These are phyloP conservation scores for Gossypium turneri DNA, from an alignment of 345 rosid genomes.

Conservation along the genomic window DNA sequence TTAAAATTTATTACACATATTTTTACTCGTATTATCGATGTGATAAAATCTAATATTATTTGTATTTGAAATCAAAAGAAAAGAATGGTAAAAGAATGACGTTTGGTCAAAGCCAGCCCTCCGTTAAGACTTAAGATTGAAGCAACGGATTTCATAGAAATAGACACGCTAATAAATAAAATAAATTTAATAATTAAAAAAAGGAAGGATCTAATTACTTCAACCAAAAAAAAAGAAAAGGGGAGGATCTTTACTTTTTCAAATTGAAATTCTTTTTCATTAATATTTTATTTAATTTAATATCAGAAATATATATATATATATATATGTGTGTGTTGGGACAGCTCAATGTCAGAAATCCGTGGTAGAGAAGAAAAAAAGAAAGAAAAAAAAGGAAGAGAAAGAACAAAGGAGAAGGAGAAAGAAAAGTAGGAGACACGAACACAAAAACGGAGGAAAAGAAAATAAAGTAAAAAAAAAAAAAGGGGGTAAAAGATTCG, in stretches of 20 bases:
- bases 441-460: neutral
- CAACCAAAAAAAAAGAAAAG: neutral
- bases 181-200: too few relatives aligned
- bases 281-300: neutral
- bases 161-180: too few relatives aligned
- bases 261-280: neutral
- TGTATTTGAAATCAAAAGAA: too few relatives aligned
- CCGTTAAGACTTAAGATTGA: too few relatives aligned
- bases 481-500: neutral
- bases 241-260: too few relatives aligned
- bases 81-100: too few relatives aligned
- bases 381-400: neutral
- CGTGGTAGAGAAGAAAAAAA: neutral
- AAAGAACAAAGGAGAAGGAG: neutral
- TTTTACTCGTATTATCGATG: too few relatives aligned
- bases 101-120: too few relatives aligned
- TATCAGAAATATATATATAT: neutral
- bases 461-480: neutral
- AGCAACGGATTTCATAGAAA: too few relatives aligned
- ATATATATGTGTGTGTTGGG: neutral
- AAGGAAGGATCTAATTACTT: neutral
- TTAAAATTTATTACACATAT: too few relatives aligned
- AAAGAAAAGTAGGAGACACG: slow-evolving; percentile 7
- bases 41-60: too few relatives aligned
- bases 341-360: neutral